Conservation (phyloP, 352 stramenopile genomes). For the Pythium guiyangense region DNA sequence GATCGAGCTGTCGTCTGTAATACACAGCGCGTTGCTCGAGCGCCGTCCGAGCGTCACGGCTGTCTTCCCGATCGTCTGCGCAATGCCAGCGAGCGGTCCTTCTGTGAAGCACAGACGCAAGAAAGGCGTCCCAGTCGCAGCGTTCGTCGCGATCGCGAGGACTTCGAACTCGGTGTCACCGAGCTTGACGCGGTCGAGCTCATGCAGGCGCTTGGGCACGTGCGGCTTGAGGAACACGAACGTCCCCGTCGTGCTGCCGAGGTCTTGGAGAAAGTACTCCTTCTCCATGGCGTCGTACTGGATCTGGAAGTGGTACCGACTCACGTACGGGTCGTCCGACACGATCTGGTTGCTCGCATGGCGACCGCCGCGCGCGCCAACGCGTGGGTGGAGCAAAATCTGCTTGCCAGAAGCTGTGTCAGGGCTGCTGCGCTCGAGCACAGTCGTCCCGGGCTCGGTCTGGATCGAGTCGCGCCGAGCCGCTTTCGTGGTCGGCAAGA, state of each 20-base stretch:
- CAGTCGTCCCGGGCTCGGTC: not conserved
- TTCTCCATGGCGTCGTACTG: slow-evolving; percentile 79
- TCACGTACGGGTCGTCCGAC: slow-evolving; percentile 81
- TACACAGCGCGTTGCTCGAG: slow-evolving; percentile 77
- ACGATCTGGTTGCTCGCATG: slow-evolving; percentile 85
- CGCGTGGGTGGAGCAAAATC: slow-evolving; percentile 62
- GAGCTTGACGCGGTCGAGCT: slow-evolving; percentile 69
- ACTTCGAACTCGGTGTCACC: slow-evolving; percentile 82
- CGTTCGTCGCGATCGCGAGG: slow-evolving; percentile 63
- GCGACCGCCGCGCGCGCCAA: slow-evolving; percentile 59
- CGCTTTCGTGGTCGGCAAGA: slow-evolving; percentile 5
- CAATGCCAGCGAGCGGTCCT: slow-evolving; percentile 57
- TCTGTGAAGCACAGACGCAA: slow-evolving; percentile 76
- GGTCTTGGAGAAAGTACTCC: slow-evolving; percentile 78
- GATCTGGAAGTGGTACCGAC: slow-evolving; percentile 77
- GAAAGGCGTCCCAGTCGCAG: slow-evolving; percentile 63
- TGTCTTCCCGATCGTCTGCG: slow-evolving; percentile 73
- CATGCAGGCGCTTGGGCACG: slow-evolving; percentile 58
- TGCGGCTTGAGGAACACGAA: slow-evolving; percentile 77
- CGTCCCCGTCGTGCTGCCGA: slow-evolving; percentile 75
- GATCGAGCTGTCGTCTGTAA: slow-evolving; percentile 79
- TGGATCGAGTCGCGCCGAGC: slow-evolving; percentile 7
- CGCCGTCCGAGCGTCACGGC: slow-evolving; percentile 67
- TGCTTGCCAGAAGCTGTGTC: slow-evolving; percentile 18
- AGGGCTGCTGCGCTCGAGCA: not conserved